Conservation (phyloP, 2,329 filamentous ascomycete genomes). For the Fusarium beomiforme region DNA sequence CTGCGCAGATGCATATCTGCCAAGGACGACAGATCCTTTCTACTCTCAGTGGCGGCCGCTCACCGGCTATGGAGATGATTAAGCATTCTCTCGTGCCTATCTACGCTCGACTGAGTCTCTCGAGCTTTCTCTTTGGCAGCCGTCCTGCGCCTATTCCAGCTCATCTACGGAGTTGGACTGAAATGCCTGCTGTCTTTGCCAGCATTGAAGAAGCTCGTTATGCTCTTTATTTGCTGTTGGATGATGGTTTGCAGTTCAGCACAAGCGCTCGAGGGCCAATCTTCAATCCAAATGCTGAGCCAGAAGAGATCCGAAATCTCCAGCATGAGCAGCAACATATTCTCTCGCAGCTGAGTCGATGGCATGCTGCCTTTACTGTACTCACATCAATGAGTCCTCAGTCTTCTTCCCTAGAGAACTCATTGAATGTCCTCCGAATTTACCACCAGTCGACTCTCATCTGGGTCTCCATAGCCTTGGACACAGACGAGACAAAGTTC, state of each 20-base stretch:
- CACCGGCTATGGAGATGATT: conserved; percentile 50
- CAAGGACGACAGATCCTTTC: conserved; percentile 56
- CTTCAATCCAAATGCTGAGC: conserved; percentile 40
- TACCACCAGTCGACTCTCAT: conserved; percentile 50
- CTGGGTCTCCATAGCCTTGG: conserved; percentile 47
- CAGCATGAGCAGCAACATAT: conserved; percentile 48
- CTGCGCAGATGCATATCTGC: conserved; percentile 56
- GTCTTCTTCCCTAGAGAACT: conserved; percentile 12
- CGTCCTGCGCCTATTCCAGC: conserved; percentile 50
- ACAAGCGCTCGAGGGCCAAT: conserved; percentile 40
- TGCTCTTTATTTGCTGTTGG: conserved; percentile 51
- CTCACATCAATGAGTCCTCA: conserved; percentile 39
- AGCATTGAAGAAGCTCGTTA: conserved; percentile 46
- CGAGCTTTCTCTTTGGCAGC: conserved; percentile 54
- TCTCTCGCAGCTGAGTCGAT: conserved; percentile 43
- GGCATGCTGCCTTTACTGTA: conserved; percentile 47
- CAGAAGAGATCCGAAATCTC: conserved; percentile 41
- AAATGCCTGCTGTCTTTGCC: conserved; percentile 49
- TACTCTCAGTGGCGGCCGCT: conserved; percentile 43
- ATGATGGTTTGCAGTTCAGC: conserved; percentile 52
- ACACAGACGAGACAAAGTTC: conserved; percentile 46
- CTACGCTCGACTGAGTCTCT: conserved; percentile 55
- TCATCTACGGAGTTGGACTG: conserved; percentile 45
- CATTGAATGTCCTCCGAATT: conserved; percentile 48
- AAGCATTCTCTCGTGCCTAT: conserved; percentile 55